Evolutionary conservation across 345 rosid species (phyloP).

Genomic region (Anacardium occidentale): DNA sequence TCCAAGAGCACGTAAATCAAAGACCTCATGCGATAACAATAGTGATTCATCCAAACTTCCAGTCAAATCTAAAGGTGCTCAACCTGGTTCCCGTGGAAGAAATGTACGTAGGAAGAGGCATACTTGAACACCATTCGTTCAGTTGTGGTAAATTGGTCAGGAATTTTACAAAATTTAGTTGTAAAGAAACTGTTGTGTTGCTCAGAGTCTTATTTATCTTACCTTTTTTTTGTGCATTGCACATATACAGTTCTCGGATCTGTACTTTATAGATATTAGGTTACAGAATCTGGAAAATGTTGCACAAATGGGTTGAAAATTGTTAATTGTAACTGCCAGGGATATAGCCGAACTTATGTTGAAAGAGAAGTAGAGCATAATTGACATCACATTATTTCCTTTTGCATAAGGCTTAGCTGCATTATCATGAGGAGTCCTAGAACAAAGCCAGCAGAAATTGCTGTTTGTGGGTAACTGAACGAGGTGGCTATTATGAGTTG

Average conservation of each 20-base stretch:
- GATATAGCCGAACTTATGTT: conserved; percentile 25
- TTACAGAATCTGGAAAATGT: conserved; percentile 27
- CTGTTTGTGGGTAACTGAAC: no score
- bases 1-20: conserved; percentile 45
- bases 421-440: not conserved
- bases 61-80: conserved; percentile 21
- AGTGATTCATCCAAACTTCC: conserved; percentile 18
- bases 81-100: conserved; percentile 32
- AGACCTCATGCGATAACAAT: conserved; percentile 8
- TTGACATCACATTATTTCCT: not conserved
- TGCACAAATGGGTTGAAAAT: conserved; percentile 15
- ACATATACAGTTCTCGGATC: conserved; percentile 21
- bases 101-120: conserved; percentile 35
- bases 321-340: conserved; percentile 19
- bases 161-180: conserved; percentile 19
- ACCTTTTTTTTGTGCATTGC: conserved; percentile 11
- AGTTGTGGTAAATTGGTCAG: conserved; percentile 17
- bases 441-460: no score
- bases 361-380: conserved; percentile 5
- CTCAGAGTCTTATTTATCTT: not conserved
- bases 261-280: not conserved
- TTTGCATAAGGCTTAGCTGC: not conserved
- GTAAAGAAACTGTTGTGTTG: conserved; percentile 23
- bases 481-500: no score
- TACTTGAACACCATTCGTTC: conserved; percentile 16